phyloP scores from a whole-genome alignment of 352 stramenopile species.

The Plasmopara halstedii region DNA sequence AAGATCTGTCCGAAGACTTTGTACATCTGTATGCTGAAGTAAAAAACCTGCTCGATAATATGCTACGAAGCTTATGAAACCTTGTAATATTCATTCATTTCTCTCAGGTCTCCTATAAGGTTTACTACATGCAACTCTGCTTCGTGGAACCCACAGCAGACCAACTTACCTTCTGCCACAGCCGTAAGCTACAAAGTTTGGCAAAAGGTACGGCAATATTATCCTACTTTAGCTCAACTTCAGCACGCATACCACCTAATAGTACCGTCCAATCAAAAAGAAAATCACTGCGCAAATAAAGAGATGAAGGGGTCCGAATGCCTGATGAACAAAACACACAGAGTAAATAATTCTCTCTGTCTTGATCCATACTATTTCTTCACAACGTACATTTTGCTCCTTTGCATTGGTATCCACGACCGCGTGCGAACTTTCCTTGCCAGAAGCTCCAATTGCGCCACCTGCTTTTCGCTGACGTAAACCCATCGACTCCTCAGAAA shows the following conservation, averaged over 20 bases:
- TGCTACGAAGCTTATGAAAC: neutral
- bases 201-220: slow-evolving; percentile 8
- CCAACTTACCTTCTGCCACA: too few relatives aligned
- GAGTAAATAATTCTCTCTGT: neutral
- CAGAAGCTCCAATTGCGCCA: slow-evolving; percentile 7
- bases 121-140: neutral
- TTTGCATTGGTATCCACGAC: slow-evolving; percentile 32
- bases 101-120: slow-evolving; percentile 7
- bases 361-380: neutral
- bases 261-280: slow-evolving; percentile 85
- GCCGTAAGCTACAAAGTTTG: too few relatives aligned
- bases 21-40: neutral
- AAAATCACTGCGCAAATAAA: slow-evolving; percentile 84
- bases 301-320: slow-evolving; percentile 75
- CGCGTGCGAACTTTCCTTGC: slow-evolving; percentile 29
- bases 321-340: slow-evolving; percentile 18
- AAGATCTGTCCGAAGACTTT: too few relatives aligned
- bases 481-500: slow-evolving; percentile 43
- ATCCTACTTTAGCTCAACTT: slow-evolving; percentile 10
- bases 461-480: slow-evolving; percentile 71
- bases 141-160: too few relatives aligned
- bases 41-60: too few relatives aligned
- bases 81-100: slow-evolving; percentile 21
- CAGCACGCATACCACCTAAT: slow-evolving; percentile 27
- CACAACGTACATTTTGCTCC: slow-evolving; percentile 43